phyloP scores from a whole-genome alignment of 2,329 filamentous ascomycete species.

The Aureobasidium melanogenum region DNA sequence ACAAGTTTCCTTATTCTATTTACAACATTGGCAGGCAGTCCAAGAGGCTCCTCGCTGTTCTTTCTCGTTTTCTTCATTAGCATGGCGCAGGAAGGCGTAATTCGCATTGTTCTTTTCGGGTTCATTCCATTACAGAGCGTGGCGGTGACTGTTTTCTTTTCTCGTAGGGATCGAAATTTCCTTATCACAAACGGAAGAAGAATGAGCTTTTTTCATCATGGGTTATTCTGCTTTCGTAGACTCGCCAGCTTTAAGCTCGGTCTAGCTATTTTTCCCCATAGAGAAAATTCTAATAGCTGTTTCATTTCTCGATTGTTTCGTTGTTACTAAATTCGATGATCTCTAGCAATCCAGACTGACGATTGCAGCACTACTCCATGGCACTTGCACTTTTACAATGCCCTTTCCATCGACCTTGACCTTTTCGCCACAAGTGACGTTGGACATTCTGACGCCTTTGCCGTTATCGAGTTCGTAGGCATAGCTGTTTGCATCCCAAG shows the following conservation, averaged over 20 bases:
- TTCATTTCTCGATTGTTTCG: neutral
- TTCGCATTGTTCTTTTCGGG: neutral
- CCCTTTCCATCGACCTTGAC: constrained; percentile 16
- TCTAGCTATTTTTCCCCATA: neutral
- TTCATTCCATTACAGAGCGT: neutral
- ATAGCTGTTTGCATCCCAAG: constrained; percentile 54
- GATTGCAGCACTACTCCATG: constrained; percentile 13
- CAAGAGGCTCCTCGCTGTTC: neutral
- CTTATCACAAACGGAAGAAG: neutral
- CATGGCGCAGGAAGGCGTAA: neutral
- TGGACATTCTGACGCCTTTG: constrained; percentile 43
- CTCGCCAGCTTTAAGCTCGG: neutral
- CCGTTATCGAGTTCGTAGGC: constrained; percentile 51
- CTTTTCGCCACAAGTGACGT: constrained; percentile 46
- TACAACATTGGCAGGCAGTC: neutral
- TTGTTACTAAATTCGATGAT: too few relatives aligned
- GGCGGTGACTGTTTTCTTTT: neutral
- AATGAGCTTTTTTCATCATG: neutral
- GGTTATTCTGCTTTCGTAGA: neutral
- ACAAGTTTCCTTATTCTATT: too few relatives aligned
- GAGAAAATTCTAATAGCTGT: neutral
- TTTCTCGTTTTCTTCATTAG: neutral
- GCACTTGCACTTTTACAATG: neutral
- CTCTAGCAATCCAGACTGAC: neutral
- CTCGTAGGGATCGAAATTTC: neutral